phyloP scores from a whole-genome alignment of 2,329 filamentous ascomycete species.

The Monilinia aucupariae region DNA sequence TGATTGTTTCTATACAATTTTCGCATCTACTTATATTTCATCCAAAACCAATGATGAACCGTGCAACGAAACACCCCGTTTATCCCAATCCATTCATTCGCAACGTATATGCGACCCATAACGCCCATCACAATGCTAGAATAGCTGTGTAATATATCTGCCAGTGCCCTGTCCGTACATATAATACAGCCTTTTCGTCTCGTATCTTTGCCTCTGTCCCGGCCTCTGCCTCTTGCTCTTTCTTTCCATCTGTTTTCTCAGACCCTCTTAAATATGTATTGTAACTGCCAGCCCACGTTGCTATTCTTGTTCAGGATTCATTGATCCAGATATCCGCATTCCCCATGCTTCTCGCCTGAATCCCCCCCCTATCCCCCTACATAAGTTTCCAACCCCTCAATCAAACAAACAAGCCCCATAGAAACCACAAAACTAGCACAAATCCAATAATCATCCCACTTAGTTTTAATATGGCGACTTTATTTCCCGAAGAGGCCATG shows the following conservation, averaged over 20 bases:
- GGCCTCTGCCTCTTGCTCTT: background rate
- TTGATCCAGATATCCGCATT: background rate
- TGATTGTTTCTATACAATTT: constrained; percentile 1
- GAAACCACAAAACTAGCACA: constrained; percentile 68
- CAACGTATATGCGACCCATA: constrained; percentile 15
- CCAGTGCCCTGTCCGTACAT: constrained; percentile 11
- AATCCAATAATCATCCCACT: constrained; percentile 71
- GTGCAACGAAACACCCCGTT: background rate
- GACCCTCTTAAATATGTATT: background rate
- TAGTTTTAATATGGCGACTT: constrained; percentile 83
- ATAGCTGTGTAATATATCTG: constrained; percentile 22
- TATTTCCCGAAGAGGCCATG: constrained; percentile 89
- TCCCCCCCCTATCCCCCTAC: background rate
- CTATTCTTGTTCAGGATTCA: background rate
- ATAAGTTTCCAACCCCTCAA: background rate
- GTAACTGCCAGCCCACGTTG: background rate
- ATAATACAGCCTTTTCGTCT: constrained; percentile 24
- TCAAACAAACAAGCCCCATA: constrained; percentile 34
- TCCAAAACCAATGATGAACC: background rate
- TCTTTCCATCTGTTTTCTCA: background rate
- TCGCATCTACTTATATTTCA: background rate
- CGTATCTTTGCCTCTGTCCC: background rate
- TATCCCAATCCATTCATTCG: background rate
- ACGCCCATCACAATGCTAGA: constrained; percentile 34
- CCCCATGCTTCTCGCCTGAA: background rate